Base-by-base conservation (phyloP, 345 rosid species). In the Salix udensis region DNA sequence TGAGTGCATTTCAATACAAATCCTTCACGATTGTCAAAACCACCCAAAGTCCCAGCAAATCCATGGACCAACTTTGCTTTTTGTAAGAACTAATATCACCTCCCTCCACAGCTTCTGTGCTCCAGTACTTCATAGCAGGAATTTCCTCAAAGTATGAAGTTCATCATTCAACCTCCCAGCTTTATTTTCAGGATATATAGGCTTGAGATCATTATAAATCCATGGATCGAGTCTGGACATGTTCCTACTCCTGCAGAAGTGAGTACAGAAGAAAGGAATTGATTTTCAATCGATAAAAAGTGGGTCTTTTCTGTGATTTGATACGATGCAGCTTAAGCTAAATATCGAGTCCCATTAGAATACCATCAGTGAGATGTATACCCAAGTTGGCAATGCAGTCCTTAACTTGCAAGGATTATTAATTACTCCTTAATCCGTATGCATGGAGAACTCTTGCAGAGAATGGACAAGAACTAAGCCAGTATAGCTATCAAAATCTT, bases 241-340 rank as follows among this genome's bases (percentile, higher is more conserved):
- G 88, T 92, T 31, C 96, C 92, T 80, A 84, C 92, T 26, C 97
- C 93, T 39, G 90, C 92, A 26, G 88, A 89, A 84, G 97, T 88
- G 75, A 90, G 96, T 44, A 82, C 86, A 83, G 83, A 34, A 79
- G 79, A 97, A 92, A 81, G 97, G 91, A 70, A 77, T 92, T 37
- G 82, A 84, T 81, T 85, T 92, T 71, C 80, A 89, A n/a, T 81
- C 87, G 75, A 86, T 77, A 71, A 87, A 84, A 81, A 84, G 95
- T 91, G 74, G 79, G 83, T 60, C 48, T 68, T 68, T 67, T 8
- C 26, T 39, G 50, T 44, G 65, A 75, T 68, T 28, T 28, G 50
- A 7, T 48, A 23, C 13, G 37, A 21, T 71, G 44, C 42, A 52
- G 4, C 67, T 75, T 66, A 71, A 74, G 64, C 71, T 65, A 53